phyloP scores from a whole-genome alignment of 164 flowering plant species.

The Vitis cinerea region DNA sequence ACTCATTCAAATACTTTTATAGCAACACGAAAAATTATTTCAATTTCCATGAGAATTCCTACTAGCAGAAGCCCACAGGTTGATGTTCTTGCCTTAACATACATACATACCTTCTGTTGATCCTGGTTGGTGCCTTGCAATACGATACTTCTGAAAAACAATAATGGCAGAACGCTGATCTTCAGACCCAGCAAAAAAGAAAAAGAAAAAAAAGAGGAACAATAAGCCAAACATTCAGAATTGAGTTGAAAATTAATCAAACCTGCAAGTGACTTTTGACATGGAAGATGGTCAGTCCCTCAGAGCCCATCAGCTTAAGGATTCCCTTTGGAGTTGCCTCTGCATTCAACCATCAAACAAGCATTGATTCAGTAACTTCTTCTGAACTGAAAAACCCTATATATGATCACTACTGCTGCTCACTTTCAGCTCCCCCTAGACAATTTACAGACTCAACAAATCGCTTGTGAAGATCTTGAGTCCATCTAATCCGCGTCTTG shows the following conservation, averaged over 20 bases:
- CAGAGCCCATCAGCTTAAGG: slow-evolving; percentile 51
- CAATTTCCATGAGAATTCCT: too few relatives aligned
- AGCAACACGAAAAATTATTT: too few relatives aligned
- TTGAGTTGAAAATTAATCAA: not conserved
- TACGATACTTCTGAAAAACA: slow-evolving; percentile 58
- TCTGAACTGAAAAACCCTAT: not conserved
- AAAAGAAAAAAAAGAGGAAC: not conserved
- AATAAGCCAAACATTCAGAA: not conserved
- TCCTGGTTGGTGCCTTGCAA: slow-evolving; percentile 50
- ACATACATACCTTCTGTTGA: slow-evolving; percentile 39
- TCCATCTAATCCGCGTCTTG: slow-evolving; percentile 68
- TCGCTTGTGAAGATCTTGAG: slow-evolving; percentile 60
- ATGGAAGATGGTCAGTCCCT: slow-evolving; percentile 65
- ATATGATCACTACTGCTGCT: slow-evolving; percentile 8
- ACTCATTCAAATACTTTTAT: too few relatives aligned
- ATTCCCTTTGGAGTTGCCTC: slow-evolving; percentile 77
- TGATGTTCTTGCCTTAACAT: too few relatives aligned
- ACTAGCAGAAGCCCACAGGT: too few relatives aligned
- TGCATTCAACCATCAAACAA: slow-evolving; percentile 17
- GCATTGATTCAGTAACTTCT: slow-evolving; percentile 3
- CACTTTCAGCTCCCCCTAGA: slow-evolving; percentile 71
- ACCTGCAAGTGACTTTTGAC: slow-evolving; percentile 78
- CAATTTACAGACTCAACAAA: slow-evolving; percentile 60
- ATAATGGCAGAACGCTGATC: not conserved
- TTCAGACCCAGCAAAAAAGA: too few relatives aligned